Percentiles rank a stretch among this genome's conserved stretches.
phyloP scores from a whole-genome alignment of 805 yeast species.

The Ogataea kodamae region DNA sequence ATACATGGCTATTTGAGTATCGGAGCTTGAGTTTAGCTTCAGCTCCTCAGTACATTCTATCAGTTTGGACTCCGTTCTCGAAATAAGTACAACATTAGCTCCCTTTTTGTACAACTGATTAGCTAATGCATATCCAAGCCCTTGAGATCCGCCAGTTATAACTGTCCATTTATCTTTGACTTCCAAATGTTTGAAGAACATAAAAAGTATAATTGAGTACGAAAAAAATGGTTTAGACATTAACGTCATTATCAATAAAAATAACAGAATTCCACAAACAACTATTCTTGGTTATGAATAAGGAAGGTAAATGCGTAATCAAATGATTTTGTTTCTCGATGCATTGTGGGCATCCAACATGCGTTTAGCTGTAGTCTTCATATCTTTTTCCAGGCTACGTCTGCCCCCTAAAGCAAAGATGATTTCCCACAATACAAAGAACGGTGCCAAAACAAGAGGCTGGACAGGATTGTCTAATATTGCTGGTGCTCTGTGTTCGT shows the following conservation, averaged over 20 bases:
- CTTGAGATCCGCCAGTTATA: conserved; percentile 94
- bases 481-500: conserved; percentile 84
- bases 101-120: conserved; percentile 40
- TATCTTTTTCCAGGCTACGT: conserved; percentile 44
- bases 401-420: conserved; percentile 66
- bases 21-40: conserved; percentile 27
- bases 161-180: conserved; percentile 56
- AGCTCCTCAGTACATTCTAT: conserved; percentile 46
- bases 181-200: conserved; percentile 14
- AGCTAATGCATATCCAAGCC: conserved; percentile 82
- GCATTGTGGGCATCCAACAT: too few species aligned
- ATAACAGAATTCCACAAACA: too few species aligned
- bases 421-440: conserved; percentile 77
- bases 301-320: too few species aligned
- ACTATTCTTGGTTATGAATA: too few species aligned
- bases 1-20: conserved; percentile 38
- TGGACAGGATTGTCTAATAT: conserved; percentile 76
- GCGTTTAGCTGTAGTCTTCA: conserved; percentile 46
- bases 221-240: too few species aligned
- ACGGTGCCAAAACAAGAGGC: conserved; percentile 88
- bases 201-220: not conserved
- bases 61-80: conserved; percentile 68
- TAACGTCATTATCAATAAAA: too few species aligned
- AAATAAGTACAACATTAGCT: conserved; percentile 69
- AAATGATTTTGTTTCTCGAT: too few species aligned